Evolutionary conservation across 2,329 filamentous ascomycete species (phyloP).

Genomic region (Podosphaera leucotricha): DNA sequence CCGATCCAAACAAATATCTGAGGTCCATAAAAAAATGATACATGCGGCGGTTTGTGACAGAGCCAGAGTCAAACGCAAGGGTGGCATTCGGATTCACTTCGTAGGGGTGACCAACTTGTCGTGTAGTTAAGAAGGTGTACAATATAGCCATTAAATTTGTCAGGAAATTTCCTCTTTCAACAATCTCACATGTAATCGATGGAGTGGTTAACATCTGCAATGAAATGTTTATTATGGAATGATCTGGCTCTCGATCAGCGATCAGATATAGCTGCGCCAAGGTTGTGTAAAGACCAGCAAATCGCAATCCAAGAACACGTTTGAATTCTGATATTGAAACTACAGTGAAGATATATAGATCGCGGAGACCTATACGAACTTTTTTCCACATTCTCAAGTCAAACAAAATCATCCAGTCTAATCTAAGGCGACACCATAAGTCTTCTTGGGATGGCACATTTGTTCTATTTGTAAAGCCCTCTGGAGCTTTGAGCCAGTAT

Average conservation of each 20-base stretch:
- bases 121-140: conserved; percentile 88
- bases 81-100: conserved; percentile 71
- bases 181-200: conserved; percentile 86
- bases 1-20: conserved; percentile 70
- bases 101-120: conserved; percentile 84
- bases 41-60: conserved; percentile 82
- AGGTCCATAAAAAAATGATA: conserved; percentile 96
- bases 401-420: conserved; percentile 89
- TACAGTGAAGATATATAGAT: conserved; percentile 89
- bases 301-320: conserved; percentile 72
- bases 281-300: conserved; percentile 83
- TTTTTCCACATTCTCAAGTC: conserved; percentile 95
- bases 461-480: conserved; percentile 37
- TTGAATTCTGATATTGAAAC: conserved; percentile 94
- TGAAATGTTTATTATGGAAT: conserved; percentile 95
- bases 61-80: conserved; percentile 79
- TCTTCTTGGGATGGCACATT: conserved; percentile 57
- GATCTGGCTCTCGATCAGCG: conserved; percentile 85
- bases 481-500: conserved; percentile 72
- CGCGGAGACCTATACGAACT: conserved; percentile 66
- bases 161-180: conserved; percentile 85
- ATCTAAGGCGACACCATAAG: conserved; percentile 63
- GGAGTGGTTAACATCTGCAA: conserved; percentile 92
- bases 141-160: conserved; percentile 89
- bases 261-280: conserved; percentile 88